Percentiles rank a stretch among this genome's conserved stretches.
Evolutionary conservation across 116 monocot species (phyloP).

Genomic region (Cymodocea nodosa): DNA sequence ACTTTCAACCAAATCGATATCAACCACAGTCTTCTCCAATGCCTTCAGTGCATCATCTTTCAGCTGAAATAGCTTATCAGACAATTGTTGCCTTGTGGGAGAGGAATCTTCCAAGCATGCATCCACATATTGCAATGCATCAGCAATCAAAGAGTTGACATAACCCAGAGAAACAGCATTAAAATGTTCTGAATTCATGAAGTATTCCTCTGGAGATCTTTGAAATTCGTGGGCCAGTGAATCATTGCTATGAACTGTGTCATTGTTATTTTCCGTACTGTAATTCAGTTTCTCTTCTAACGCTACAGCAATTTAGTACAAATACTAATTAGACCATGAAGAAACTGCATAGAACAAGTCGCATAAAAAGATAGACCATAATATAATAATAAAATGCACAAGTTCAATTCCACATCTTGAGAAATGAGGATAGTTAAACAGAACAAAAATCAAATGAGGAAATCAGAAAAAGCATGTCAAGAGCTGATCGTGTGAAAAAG

Average conservation of each 20-base stretch:
- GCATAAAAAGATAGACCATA: too few relatives aligned
- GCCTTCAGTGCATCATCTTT: conserved; percentile 55
- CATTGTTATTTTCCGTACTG: conserved; percentile 20
- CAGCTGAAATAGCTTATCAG: conserved; percentile 39
- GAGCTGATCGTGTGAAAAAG: too few relatives aligned
- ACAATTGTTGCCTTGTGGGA: conserved; percentile 17
- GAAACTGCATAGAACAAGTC: neutral
- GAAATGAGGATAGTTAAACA: too few relatives aligned
- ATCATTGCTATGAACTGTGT: conserved; percentile 8
- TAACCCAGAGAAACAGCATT: conserved; percentile 15
- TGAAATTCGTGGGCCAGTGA: conserved; percentile 8
- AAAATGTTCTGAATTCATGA: conserved; percentile 28
- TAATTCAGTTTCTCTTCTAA: conserved; percentile 28
- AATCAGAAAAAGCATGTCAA: too few relatives aligned
- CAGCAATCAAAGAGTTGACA: conserved; percentile 31
- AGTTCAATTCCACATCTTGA: too few relatives aligned
- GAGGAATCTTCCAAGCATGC: conserved; percentile 43
- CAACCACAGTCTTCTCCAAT: conserved; percentile 78
- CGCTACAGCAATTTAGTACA: conserved; percentile 9
- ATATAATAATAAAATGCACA: too few relatives aligned
- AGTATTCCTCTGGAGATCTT: conserved; percentile 16
- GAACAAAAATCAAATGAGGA: too few relatives aligned
- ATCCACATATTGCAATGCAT: conserved; percentile 52
- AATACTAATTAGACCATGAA: neutral
- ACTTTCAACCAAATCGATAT: conserved; percentile 77